Evolutionary conservation across 176 grass and related monocot genomes (phyloP).

Genomic region (Zoysia pacifica): DNA sequence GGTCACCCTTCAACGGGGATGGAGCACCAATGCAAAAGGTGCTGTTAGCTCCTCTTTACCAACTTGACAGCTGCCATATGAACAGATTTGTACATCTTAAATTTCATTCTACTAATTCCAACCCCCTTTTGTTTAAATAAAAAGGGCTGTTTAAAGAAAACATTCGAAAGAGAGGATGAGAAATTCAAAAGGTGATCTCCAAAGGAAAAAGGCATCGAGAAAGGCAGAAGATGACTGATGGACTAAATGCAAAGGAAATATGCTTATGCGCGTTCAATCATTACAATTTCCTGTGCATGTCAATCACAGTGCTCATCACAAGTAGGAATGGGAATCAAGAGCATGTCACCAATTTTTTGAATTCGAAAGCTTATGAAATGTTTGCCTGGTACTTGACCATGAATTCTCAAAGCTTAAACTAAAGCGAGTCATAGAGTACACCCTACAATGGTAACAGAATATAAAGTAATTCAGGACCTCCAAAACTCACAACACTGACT

Average conservation of each 20-base stretch:
- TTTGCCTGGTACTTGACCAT: constrained; percentile 9
- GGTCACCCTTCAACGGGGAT: not conserved
- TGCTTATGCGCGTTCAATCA: constrained; percentile 37
- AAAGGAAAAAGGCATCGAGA: constrained; percentile 40
- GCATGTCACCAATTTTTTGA: not conserved
- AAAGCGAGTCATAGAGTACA: constrained; percentile 15
- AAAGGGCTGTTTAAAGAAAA: not conserved
- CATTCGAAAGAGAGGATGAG: constrained; percentile 40
- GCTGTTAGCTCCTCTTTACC: constrained; percentile 1
- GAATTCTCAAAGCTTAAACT: constrained; percentile 22
- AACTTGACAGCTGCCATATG: constrained; percentile 27
- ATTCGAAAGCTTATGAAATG: constrained; percentile 23
- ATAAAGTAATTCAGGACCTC: not conserved
- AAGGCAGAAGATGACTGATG: constrained; percentile 38
- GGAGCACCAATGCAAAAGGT: constrained; percentile 34
- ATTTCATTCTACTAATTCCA: constrained; percentile 4
- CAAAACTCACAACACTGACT: not conserved
- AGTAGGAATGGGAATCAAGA: constrained; percentile 5
- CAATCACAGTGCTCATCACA: constrained; percentile 27
- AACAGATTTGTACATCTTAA: constrained; percentile 15
- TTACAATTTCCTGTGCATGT: constrained; percentile 19
- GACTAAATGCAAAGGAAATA: constrained; percentile 48
- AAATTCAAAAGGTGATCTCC: constrained; percentile 43
- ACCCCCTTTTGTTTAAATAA: not conserved
- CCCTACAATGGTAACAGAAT: constrained; percentile 1